Evolutionary conservation across 345 rosid genomes (phyloP).

Genomic region (Syzygium grande): DNA sequence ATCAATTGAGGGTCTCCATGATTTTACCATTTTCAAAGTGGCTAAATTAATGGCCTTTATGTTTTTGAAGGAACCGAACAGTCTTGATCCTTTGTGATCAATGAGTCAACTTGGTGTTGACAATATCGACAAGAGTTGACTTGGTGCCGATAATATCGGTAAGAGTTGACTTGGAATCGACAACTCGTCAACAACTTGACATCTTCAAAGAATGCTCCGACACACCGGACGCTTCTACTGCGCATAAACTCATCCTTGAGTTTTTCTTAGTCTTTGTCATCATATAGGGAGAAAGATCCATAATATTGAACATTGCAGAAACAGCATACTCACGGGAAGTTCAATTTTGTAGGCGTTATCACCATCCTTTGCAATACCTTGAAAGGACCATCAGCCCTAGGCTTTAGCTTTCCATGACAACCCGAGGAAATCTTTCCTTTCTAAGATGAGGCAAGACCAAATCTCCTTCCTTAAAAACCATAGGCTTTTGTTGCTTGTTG

Average conservation of each 20-base stretch:
- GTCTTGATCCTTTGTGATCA: too few species aligned
- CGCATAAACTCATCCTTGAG: rapidly evolving
- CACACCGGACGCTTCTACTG: rapidly evolving
- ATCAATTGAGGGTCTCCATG: too few species aligned
- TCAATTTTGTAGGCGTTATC: not conserved
- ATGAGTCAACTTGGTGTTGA: too few species aligned
- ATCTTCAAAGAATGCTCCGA: not conserved
- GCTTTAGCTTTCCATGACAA: not conserved
- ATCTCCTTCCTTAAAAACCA: not conserved
- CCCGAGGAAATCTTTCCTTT: not conserved
- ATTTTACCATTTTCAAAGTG: too few species aligned
- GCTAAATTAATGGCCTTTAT: too few species aligned
- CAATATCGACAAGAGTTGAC: too few species aligned
- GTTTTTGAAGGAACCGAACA: not conserved
- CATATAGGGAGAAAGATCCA: not conserved
- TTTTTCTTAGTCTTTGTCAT: not conserved
- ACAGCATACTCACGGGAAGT: not conserved
- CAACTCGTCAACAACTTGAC: rapidly evolving
- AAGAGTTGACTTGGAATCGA: too few species aligned
- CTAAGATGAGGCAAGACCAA: not conserved
- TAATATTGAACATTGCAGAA: not conserved
- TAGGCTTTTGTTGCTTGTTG: rapidly evolving
- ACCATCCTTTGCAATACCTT: not conserved
- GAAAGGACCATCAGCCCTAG: not conserved
- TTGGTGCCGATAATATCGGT: too few species aligned